Conservation (phyloP, 177 flowering plant genomes). For the Vitis hybrid region DNA sequence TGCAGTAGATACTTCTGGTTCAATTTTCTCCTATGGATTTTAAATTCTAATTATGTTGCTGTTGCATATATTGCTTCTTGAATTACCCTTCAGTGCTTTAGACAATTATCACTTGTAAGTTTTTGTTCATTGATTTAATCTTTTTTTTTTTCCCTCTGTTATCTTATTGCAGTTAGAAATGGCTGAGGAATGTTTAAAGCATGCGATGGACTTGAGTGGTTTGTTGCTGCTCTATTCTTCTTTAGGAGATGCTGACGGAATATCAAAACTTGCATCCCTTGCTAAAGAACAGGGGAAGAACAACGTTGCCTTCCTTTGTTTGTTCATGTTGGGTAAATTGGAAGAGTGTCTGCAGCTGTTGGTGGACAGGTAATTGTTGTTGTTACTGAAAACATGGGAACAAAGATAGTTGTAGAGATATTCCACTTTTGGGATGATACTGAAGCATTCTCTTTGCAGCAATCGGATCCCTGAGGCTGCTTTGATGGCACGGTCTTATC, state of each 20-base stretch:
- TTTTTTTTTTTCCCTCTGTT: background rate
- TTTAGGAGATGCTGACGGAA: conserved; percentile 89
- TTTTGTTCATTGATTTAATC: no score
- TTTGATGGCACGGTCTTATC: conserved; percentile 96
- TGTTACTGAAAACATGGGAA: background rate
- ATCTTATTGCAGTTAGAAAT: conserved; percentile 71
- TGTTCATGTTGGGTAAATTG: conserved; percentile 85
- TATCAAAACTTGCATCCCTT: conserved; percentile 67
- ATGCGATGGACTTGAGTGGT: conserved; percentile 90
- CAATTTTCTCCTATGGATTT: no score
- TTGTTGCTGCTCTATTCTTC: conserved; percentile 87
- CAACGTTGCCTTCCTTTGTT: conserved; percentile 90
- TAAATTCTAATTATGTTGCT: no score
- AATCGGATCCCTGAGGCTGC: conserved; percentile 99
- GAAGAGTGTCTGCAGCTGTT: conserved; percentile 94
- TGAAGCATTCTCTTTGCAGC: conserved; percentile 43
- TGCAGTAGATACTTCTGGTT: no score
- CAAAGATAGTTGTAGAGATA: no score
- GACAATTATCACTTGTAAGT: no score
- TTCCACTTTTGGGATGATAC: background rate
- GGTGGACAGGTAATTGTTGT: conserved; percentile 69
- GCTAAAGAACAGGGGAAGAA: conserved; percentile 96
- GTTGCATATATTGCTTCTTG: background rate
- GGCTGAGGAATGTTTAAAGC: conserved; percentile 87
- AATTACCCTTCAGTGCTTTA: background rate